A percentile compares a stretch with the other conserved stretches of the same genome.
Evolutionary conservation across 768 basidiomycete genomes (phyloP).

Genomic region (Phlebiopsis flavidoalba): DNA sequence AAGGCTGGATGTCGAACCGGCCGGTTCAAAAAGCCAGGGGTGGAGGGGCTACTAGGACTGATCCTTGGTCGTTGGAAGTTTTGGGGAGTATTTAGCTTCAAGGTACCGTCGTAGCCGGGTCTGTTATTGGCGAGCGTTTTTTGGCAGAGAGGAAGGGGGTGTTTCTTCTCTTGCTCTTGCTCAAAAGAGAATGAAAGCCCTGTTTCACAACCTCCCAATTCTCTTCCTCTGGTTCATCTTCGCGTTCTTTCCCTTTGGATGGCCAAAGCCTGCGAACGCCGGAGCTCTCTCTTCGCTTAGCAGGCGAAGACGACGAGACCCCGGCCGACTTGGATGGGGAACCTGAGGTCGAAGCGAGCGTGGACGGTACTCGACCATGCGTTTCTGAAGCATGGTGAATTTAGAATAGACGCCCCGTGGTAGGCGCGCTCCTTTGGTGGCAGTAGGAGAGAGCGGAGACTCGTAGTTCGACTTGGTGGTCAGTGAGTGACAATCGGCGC

Average conservation of each 20-base stretch:
- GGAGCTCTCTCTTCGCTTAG: conserved; percentile 34
- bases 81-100: background rate
- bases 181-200: background rate
- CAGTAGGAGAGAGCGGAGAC: background rate
- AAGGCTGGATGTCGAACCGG: conserved; percentile 2
- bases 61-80: background rate
- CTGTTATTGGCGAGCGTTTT: background rate
- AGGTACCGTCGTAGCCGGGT: too few species aligned
- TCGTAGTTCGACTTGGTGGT: background rate
- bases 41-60: background rate
- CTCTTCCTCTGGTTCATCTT: conserved; percentile 1
- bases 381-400: background rate
- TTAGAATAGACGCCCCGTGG: background rate
- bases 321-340: conserved; percentile 3
- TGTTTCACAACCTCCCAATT: conserved; percentile 13
- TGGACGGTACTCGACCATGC: conserved; percentile 9
- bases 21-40: conserved; percentile 13
- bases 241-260: conserved; percentile 23
- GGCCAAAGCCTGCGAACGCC: conserved; percentile 18
- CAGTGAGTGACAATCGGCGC: conserved; percentile 2
- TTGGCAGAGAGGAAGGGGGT: background rate
- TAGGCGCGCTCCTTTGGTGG: conserved; percentile 1
- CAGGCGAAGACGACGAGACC: conserved; percentile 29
- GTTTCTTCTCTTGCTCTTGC: background rate
- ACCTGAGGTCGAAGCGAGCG: background rate